Conservation (phyloP, 164 flowering plant species). For the Vitis vinifera region DNA sequence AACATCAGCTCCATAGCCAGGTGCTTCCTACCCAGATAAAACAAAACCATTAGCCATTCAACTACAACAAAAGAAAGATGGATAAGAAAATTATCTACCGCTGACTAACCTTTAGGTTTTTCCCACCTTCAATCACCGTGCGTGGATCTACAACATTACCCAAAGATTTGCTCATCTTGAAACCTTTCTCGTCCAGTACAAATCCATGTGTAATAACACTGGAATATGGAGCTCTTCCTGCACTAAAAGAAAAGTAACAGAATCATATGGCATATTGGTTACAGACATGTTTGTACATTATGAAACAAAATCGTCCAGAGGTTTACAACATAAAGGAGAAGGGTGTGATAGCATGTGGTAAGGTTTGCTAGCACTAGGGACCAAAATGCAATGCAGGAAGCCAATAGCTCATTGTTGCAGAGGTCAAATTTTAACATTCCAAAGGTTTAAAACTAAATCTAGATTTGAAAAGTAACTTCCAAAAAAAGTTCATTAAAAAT, state of each 20-base stretch:
- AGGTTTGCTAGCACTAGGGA: no score
- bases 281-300: no score
- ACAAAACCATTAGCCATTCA: background rate
- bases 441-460: background rate
- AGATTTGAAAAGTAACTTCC: background rate
- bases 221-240: constrained; percentile 91
- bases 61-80: background rate
- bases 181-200: constrained; percentile 95
- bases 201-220: constrained; percentile 94
- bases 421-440: no score
- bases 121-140: constrained; percentile 84
- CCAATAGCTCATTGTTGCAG: no score
- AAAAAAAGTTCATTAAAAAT: background rate
- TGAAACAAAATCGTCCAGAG: no score
- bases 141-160: constrained; percentile 97
- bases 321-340: no score
- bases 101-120: constrained; percentile 60
- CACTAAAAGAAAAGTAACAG: constrained; percentile 7
- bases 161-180: constrained; percentile 97
- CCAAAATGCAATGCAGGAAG: no score
- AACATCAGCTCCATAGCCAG: constrained; percentile 94
- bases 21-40: constrained; percentile 65
- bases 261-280: background rate
- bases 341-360: no score
- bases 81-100: background rate